Evolutionary conservation across 345 rosid genomes (phyloP), one percentile per base, ranked within the genome.

Genomic region (Citrus cavaleriei): DNA sequence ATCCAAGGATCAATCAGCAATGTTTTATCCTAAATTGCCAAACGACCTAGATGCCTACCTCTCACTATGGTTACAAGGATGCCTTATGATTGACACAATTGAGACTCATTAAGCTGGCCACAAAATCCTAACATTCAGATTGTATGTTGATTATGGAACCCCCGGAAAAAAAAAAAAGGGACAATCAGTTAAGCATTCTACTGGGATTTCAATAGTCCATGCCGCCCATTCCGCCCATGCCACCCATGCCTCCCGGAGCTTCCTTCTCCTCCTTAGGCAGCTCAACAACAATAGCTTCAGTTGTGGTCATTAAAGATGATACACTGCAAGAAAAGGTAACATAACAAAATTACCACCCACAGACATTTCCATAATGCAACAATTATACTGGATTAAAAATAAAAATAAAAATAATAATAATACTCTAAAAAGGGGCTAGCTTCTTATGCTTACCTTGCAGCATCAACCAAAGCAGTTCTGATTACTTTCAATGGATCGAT

Each of bases 401-500:
- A 49, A 51, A 0, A 51, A 16, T 14, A 49, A 51, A 0, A 51
- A 51, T 14, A 51, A 51, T 51, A 51, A 51, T 51, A 51, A 51
- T 2, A 51, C 27, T 18, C 9, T n/a, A 12, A 18, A 38, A 38
- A 35, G n/a, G 3, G 35, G 59, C 30, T 0, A 54, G 22, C 35
- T 66, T 63, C 46, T 62, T 35, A 5, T 8, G 13, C 74, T 73
- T 83, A 90, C 98, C 98, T 95, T 25, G 99, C 98, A 28, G 98
- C 98, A 87, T 95, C 98, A 58, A 90, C 93, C 87, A 95, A 87
- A 60, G 98, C 97, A 25, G 97, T 95, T 86, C 99, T 92, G 73
- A 96, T 96, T 24, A 96, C 97, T 86, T 96, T 96, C 86, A 96
- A 61, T 12, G 99, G 99, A 74, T 96, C 98, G 13, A 96, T 89